phyloP scores from a whole-genome alignment of 2,329 filamentous ascomycete species.

The Plectosphaerella sp. region DNA sequence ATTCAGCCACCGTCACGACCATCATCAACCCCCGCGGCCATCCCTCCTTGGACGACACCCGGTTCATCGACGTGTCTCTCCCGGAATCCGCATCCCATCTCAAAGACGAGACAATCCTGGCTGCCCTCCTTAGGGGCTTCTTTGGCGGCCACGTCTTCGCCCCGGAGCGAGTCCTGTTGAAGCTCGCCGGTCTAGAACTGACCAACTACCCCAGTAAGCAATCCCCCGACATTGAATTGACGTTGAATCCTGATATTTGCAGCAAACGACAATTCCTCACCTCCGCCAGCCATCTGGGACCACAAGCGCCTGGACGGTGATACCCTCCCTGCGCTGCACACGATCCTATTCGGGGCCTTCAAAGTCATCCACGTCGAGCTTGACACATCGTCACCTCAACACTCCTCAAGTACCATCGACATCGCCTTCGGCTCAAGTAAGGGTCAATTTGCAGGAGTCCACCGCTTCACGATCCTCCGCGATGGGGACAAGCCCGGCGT shows the following conservation, averaged over 20 bases:
- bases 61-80: constrained; percentile 17
- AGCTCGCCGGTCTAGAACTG: neutral
- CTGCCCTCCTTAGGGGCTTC: constrained; percentile 21
- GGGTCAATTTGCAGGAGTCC: constrained; percentile 19
- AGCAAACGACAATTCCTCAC: neutral
- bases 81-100: constrained; percentile 6
- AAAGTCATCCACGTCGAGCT: constrained; percentile 16
- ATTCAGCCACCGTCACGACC: constrained; percentile 15
- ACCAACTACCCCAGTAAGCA: constrained; percentile 1
- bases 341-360: constrained; percentile 20
- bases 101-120: constrained; percentile 20
- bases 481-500: neutral
- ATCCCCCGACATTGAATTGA: constrained; percentile 2
- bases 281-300: neutral
- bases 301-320: neutral
- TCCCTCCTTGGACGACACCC: constrained; percentile 13
- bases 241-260: neutral
- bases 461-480: constrained; percentile 21
- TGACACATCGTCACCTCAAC: neutral
- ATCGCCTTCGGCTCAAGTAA: constrained; percentile 21
- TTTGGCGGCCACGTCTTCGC: constrained; percentile 24
- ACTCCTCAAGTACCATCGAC: constrained; percentile 19
- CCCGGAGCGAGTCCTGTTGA: constrained; percentile 15
- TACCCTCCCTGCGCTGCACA: constrained; percentile 12
- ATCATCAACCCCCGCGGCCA: constrained; percentile 19